Conservation (phyloP, 2,329 filamentous ascomycete genomes). For the Hypoxylon sp. region DNA sequence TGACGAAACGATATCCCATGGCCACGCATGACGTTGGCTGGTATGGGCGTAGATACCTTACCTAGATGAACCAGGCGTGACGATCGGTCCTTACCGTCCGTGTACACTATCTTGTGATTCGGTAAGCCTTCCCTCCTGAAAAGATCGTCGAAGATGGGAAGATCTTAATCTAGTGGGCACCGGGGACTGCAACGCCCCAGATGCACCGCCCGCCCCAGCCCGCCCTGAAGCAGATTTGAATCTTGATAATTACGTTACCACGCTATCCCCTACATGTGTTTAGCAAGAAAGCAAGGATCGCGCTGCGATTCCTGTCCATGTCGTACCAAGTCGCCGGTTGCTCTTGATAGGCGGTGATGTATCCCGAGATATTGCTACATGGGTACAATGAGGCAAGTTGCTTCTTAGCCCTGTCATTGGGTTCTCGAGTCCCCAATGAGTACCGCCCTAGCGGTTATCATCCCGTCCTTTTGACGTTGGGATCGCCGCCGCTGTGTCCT, state of each 20-base stretch:
- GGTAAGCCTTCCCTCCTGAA: conserved; percentile 33
- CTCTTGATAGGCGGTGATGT: conserved; percentile 24
- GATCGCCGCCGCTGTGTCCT: conserved; percentile 30
- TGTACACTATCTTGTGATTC: conserved; percentile 39
- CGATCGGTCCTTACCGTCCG: conserved; percentile 22
- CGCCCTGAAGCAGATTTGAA: conserved; percentile 34
- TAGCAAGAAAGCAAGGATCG: conserved; percentile 31
- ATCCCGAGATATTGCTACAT: conserved; percentile 28
- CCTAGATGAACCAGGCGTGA: conserved; percentile 21
- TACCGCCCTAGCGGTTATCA: conserved; percentile 15
- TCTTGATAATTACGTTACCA: conserved; percentile 34
- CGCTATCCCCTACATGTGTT: conserved; percentile 26
- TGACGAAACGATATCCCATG: conserved; percentile 32
- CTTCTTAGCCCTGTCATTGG: conserved; percentile 36
- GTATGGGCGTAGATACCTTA: neutral
- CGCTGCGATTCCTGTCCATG: conserved; percentile 25
- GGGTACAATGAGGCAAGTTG: conserved; percentile 11
- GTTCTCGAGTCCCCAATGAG: conserved; percentile 38
- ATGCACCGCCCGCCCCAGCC: conserved; percentile 7
- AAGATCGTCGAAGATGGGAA: conserved; percentile 41
- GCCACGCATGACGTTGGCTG: conserved; percentile 25
- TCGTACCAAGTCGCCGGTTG: conserved; percentile 14
- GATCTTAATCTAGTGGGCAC: conserved; percentile 44
- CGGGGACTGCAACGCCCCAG: conserved; percentile 22
- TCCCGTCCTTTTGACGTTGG: conserved; percentile 36